Conservation (phyloP, 768 basidiomycete species). For the Pleurotus tuber-regium region DNA sequence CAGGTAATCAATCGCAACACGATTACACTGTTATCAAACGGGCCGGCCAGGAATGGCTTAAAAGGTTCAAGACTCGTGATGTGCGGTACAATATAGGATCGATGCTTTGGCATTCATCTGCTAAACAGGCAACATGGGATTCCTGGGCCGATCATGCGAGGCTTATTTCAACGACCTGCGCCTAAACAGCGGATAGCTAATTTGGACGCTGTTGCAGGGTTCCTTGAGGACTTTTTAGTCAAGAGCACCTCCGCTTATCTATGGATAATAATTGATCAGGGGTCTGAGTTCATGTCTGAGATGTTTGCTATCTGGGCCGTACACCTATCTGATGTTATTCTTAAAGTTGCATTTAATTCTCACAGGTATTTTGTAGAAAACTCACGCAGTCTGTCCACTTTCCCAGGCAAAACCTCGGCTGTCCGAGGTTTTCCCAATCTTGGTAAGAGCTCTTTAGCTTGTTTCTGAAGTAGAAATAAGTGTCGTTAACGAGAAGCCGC, state of each 20-base stretch:
- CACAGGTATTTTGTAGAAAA: background rate
- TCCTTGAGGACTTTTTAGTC: conserved; percentile 8
- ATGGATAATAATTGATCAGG: conserved; percentile 10
- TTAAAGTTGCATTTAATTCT: background rate
- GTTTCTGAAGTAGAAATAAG: background rate
- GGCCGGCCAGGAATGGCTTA: conserved; percentile 3
- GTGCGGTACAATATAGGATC: conserved; percentile 6
- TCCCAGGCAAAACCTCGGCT: conserved; percentile 25
- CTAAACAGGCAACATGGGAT: conserved; percentile 2
- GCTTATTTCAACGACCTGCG: conserved; percentile 9
- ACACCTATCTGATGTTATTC: background rate
- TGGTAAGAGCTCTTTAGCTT: conserved; percentile 6
- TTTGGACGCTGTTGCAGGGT: background rate
- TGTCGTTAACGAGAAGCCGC: background rate
- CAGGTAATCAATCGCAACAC: conserved; percentile 3
- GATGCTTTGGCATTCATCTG: conserved; percentile 3
- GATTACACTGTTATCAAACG: conserved; percentile 8
- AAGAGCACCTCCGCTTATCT: conserved; percentile 9
- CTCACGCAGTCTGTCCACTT: conserved; percentile 1
- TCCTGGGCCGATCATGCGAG: conserved; percentile 10
- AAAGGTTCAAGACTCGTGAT: conserved; percentile 10
- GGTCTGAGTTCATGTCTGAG: background rate
- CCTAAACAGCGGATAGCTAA: conserved; percentile 7
- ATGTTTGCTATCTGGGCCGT: conserved; percentile 3
- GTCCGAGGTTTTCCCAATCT: conserved; percentile 27